Percentiles rank a stretch among this genome's conserved stretches.
These are phyloP conservation scores for Tetracentron sinense DNA, from an alignment of 164 flowering plant genomes.

Conservation along the genomic window DNA sequence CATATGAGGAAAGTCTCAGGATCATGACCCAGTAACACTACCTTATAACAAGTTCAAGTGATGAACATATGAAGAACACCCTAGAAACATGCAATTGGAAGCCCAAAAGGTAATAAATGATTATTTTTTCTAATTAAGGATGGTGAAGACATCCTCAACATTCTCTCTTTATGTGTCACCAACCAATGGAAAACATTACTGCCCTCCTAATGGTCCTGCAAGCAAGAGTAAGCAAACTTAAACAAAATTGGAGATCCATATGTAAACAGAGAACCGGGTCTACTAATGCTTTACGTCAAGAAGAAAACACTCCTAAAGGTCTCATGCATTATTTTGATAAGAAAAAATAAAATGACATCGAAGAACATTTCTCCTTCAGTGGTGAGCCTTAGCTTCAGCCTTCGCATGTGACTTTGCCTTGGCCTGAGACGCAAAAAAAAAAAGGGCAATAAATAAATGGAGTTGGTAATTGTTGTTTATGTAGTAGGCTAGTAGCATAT, in stretches of 20 bases:
- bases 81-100: too few species aligned
- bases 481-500: too few species aligned
- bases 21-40: too few species aligned
- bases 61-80: too few species aligned
- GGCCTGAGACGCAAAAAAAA: conserved; percentile 27
- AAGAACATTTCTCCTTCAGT: conserved; percentile 20
- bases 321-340: neutral
- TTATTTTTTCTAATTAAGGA: too few species aligned
- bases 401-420: conserved; percentile 47
- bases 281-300: neutral
- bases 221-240: conserved; percentile 1
- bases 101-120: too few species aligned
- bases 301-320: neutral
- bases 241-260: neutral
- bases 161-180: neutral
- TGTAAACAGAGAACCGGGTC: neutral
- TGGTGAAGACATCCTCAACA: neutral
- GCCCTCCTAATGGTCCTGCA: neutral
- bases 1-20: too few species aligned
- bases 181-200: neutral
- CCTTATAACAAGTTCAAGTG: too few species aligned
- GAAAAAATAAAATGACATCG: neutral
- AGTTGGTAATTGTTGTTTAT: neutral
- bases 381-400: conserved; percentile 55
- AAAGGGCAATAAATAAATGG: neutral